These are phyloP conservation scores for Dissophora globulifera DNA, from an alignment of 192 early-diverging fungal species.

Conservation along the genomic window DNA sequence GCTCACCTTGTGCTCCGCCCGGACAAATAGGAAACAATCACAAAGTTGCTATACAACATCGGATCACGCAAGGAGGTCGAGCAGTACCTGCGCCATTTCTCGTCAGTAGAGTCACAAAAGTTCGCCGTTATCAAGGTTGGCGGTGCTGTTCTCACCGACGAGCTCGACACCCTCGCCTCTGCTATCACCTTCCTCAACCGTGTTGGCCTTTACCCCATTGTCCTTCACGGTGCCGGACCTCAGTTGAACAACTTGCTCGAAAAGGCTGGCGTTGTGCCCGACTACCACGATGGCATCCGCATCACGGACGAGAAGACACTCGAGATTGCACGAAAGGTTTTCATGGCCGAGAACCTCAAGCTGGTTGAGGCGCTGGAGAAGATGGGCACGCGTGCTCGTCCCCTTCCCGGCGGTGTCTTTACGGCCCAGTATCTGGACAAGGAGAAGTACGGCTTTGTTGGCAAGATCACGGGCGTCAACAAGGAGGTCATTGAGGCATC, in stretches of 20 bases:
- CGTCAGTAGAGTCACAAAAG: constrained; percentile 97
- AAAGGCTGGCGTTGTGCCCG: constrained; percentile 93
- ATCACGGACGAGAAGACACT: constrained; percentile 95
- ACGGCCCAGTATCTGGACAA: constrained; percentile 95
- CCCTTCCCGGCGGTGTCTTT: constrained; percentile 96
- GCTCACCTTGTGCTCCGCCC: no score
- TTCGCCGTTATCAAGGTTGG: constrained; percentile 99
- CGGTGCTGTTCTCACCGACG: constrained; percentile 95
- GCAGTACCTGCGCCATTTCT: constrained; percentile 97
- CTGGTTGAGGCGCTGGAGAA: constrained; percentile 97
- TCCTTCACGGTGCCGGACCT: constrained; percentile 97
- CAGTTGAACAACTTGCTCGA: constrained; percentile 94
- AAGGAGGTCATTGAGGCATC: constrained; percentile 93
- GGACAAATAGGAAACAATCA: constrained; percentile 80
- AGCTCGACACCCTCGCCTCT: constrained; percentile 93
- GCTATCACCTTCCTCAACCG: constrained; percentile 97
- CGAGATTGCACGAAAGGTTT: constrained; percentile 94
- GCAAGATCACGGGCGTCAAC: constrained; percentile 90
- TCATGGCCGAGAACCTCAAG: constrained; percentile 95
- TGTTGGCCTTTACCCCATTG: constrained; percentile 98
- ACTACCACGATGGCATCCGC: constrained; percentile 96
- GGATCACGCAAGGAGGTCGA: constrained; percentile 99
- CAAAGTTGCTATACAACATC: constrained; percentile 95
- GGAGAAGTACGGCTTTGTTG: constrained; percentile 95
- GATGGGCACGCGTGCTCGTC: constrained; percentile 94